A percentile compares a stretch with the other conserved stretches of the same genome.
Conservation (phyloP, 176 grass and related monocot genomes). For the Leersia perrieri region DNA sequence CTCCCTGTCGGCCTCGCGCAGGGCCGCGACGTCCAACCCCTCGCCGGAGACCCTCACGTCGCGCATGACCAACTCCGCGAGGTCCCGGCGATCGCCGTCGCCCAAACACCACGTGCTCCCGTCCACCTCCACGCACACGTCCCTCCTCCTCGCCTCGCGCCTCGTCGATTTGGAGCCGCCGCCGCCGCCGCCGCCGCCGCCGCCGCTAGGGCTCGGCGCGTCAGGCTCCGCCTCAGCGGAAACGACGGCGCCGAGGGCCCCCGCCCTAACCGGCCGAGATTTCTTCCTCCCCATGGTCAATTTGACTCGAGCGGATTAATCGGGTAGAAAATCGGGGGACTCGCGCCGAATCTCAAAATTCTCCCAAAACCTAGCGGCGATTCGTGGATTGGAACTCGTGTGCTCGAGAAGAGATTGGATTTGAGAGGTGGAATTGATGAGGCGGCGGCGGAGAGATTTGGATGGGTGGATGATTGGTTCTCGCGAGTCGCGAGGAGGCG, state of each 20-base stretch:
- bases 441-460: background rate
- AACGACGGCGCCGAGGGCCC: conserved; percentile 1
- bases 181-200: conserved; percentile 1
- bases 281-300: conserved; percentile 81
- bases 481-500: background rate
- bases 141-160: conserved; percentile 35
- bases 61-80: conserved; percentile 68
- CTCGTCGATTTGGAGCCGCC: conserved; percentile 34
- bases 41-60: conserved; percentile 50
- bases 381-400: background rate
- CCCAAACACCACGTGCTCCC: background rate
- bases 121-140: conserved; percentile 61
- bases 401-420: background rate
- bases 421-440: background rate
- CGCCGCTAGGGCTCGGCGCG: conserved; percentile 32
- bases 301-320: background rate
- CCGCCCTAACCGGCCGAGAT: conserved; percentile 49
- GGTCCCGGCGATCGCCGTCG: conserved; percentile 48
- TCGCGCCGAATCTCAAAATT: background rate
- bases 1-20: conserved; percentile 27
- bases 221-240: conserved; percentile 13
- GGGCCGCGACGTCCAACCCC: conserved; percentile 20
- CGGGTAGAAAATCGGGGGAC: conserved; percentile 26
- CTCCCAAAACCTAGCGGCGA: background rate
- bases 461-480: background rate